Percentiles rank a stretch among this genome's conserved stretches.
Evolutionary conservation across 805 yeast genomes (phyloP).

Genomic region (Naumovozyma baii): DNA sequence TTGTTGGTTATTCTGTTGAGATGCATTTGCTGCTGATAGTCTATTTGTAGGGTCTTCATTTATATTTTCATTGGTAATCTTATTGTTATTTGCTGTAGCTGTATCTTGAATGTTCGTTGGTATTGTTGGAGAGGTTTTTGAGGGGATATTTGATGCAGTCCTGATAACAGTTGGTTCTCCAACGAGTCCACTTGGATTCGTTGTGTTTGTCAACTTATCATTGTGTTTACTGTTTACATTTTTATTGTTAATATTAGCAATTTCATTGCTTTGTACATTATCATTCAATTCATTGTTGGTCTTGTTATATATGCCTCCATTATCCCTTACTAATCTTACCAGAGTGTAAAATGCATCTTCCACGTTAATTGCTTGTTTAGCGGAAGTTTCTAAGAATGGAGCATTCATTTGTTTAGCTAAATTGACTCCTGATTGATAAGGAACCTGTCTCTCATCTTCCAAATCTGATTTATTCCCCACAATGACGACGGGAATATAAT

Average conservation of each 20-base stretch:
- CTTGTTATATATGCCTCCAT: constrained; percentile 26
- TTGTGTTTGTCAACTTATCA: background rate
- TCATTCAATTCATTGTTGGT: too few species aligned
- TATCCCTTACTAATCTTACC: constrained; percentile 46
- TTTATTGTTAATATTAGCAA: background rate
- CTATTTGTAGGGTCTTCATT: background rate
- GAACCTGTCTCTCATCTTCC: constrained; percentile 66
- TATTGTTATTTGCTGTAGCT: background rate
- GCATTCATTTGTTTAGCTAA: constrained; percentile 58
- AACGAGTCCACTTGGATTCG: background rate
- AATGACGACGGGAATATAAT: constrained; percentile 66
- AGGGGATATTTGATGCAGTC: background rate
- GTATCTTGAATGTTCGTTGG: background rate
- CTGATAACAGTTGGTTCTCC: background rate
- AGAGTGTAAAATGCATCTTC: constrained; percentile 71
- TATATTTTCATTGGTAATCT: background rate
- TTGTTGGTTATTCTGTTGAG: background rate
- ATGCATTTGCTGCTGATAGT: background rate
- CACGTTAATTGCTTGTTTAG: constrained; percentile 84
- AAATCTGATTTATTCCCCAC: constrained; percentile 75
- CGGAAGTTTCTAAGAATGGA: constrained; percentile 84
- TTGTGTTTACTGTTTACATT: too few species aligned
- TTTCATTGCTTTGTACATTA: too few species aligned
- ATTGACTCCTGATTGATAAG: constrained; percentile 51
- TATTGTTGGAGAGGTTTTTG: background rate